Evolutionary conservation across 257 asterid species (phyloP).

Genomic region (Solanum rostratum): DNA sequence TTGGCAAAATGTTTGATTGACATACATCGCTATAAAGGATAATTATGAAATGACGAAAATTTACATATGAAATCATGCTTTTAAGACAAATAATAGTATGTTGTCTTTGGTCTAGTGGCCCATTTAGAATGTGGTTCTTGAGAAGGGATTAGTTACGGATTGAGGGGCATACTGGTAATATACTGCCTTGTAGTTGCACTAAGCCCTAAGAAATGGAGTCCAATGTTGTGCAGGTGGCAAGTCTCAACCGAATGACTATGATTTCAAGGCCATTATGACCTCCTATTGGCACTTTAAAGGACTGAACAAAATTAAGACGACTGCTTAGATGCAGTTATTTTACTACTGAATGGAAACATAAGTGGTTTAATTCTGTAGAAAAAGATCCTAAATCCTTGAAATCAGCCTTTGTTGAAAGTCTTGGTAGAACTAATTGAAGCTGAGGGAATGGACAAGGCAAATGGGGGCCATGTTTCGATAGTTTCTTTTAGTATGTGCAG

Average conservation of each 20-base stretch:
- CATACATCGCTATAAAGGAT: not conserved
- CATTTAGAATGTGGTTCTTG: not conserved
- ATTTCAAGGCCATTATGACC: not conserved
- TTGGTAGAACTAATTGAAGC: not conserved
- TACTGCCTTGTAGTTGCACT: not conserved
- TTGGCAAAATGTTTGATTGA: not conserved
- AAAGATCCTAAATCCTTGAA: not conserved
- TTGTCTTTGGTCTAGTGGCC: not conserved
- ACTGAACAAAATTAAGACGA: not conserved
- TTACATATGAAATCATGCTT: not conserved
- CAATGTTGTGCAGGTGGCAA: not conserved
- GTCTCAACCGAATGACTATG: not conserved
- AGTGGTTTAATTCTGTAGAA: not conserved
- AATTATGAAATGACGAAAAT: not conserved
- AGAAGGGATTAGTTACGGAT: not conserved
- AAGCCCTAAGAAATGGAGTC: not conserved
- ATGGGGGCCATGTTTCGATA: not conserved
- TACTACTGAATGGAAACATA: not conserved
- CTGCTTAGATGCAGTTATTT: not conserved
- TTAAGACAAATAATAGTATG: not conserved
- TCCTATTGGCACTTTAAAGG: not conserved
- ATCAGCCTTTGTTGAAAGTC: not conserved
- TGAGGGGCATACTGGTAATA: not conserved
- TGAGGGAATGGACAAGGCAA: not conserved
- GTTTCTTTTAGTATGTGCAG: not conserved